Evolutionary conservation across 441 rosid genomes (phyloP).

Genomic region (Eruca vesicaria): DNA sequence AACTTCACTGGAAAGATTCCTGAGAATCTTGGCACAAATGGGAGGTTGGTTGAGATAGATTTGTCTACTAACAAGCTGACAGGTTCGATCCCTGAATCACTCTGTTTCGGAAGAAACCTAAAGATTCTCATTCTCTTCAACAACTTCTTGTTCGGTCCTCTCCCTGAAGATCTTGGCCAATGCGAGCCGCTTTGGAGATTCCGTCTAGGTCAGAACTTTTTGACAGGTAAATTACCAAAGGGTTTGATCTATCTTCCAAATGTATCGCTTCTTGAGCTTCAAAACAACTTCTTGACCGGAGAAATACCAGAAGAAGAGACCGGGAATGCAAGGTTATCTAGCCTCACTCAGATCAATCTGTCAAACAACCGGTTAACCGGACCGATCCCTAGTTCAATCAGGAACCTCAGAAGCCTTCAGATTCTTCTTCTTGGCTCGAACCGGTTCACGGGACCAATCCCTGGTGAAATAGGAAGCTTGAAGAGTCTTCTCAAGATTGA

Average conservation of each 20-base stretch:
- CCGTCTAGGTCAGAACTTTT: slow-evolving; percentile 71
- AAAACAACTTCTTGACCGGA: slow-evolving; percentile 63
- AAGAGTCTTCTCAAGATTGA: slow-evolving; percentile 58
- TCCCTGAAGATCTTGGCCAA: slow-evolving; percentile 72
- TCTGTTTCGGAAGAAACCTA: slow-evolving; percentile 65
- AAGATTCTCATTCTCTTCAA: slow-evolving; percentile 59
- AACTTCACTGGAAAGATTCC: slow-evolving; percentile 83
- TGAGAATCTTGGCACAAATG: slow-evolving; percentile 63
- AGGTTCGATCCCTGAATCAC: slow-evolving; percentile 64
- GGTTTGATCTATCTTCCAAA: slow-evolving; percentile 71
- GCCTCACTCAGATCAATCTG: slow-evolving; percentile 65
- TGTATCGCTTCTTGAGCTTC: slow-evolving; percentile 68
- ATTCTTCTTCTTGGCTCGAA: slow-evolving; percentile 61
- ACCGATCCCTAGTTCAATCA: slow-evolving; percentile 56
- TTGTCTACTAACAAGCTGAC: slow-evolving; percentile 86
- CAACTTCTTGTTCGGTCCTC: slow-evolving; percentile 77
- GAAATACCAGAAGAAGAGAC: slow-evolving; percentile 36
- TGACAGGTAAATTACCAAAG: slow-evolving; percentile 62
- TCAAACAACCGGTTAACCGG: slow-evolving; percentile 68
- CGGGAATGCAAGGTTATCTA: slow-evolving; percentile 30
- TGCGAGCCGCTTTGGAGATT: slow-evolving; percentile 61
- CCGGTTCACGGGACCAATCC: slow-evolving; percentile 58
- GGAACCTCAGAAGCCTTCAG: slow-evolving; percentile 61
- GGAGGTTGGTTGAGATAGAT: slow-evolving; percentile 60
- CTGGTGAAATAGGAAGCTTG: slow-evolving; percentile 56